Percentiles rank a stretch among this genome's conserved stretches.
Evolutionary conservation across 2,329 filamentous ascomycete species (phyloP).

Genomic region (Trichoderma lentiforme): DNA sequence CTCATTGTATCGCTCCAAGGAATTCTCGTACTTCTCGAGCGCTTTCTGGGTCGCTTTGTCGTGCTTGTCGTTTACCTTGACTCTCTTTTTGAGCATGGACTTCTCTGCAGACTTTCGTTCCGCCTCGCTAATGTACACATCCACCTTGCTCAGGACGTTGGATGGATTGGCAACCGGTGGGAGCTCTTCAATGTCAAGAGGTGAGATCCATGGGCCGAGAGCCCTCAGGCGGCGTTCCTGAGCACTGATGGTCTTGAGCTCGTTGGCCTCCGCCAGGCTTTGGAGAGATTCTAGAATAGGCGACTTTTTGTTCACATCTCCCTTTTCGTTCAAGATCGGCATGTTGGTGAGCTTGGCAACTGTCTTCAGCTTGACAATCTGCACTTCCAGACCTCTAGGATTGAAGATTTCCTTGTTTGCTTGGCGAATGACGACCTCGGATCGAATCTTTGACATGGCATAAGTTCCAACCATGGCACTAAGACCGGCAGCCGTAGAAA

Average conservation of each 20-base stretch:
- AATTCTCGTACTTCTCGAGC: neutral
- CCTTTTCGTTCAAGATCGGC: neutral
- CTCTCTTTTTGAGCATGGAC: slow-evolving; percentile 4
- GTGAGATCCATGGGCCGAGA: neutral
- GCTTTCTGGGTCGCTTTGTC: neutral
- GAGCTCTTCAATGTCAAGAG: neutral
- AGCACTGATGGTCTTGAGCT: neutral
- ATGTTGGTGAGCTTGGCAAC: neutral
- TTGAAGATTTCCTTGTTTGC: neutral
- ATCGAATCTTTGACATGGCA: neutral
- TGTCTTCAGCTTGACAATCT: neutral
- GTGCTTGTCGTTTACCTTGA: neutral
- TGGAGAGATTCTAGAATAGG: neutral
- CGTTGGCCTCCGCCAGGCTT: neutral
- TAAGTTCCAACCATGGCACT: neutral
- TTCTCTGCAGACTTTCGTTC: slow-evolving; percentile 2
- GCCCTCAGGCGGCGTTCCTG: neutral
- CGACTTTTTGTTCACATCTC: neutral
- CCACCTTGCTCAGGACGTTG: neutral
- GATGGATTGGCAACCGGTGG: neutral
- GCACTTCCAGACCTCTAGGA: neutral
- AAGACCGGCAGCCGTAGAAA: neutral
- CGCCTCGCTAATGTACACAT: neutral
- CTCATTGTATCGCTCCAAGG: neutral
- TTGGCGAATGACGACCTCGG: neutral